Percentiles rank a stretch among this genome's conserved stretches.
phyloP scores from a whole-genome alignment of 2,329 filamentous ascomycete genomes.

The Aspergillus pseudoterreus region DNA sequence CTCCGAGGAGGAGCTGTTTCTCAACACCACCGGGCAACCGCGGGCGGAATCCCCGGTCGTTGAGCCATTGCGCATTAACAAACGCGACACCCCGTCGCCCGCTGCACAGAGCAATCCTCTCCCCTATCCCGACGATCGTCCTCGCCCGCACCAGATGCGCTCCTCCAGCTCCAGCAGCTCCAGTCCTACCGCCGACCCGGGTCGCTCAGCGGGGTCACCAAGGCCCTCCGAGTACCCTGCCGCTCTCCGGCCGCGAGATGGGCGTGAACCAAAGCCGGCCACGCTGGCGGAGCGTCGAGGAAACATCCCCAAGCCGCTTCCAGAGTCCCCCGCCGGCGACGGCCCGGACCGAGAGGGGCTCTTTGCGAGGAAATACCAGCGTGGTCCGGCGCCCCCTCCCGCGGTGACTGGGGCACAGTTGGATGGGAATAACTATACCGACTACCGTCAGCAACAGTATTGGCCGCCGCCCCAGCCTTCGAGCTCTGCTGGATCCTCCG shows the following conservation, averaged over 20 bases:
- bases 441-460: conserved; percentile 61
- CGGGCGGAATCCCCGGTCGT: conserved; percentile 69
- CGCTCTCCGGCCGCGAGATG: conserved; percentile 38
- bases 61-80: conserved; percentile 80
- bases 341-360: conserved; percentile 73
- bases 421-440: conserved; percentile 44
- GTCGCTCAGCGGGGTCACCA: conserved; percentile 19
- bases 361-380: conserved; percentile 62
- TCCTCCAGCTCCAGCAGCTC: conserved; percentile 27
- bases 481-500: conserved; percentile 17
- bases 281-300: conserved; percentile 77
- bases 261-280: conserved; percentile 53
- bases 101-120: conserved; percentile 52
- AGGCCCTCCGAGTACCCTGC: conserved; percentile 35
- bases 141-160: conserved; percentile 34
- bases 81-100: conserved; percentile 65
- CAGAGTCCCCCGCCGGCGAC: conserved; percentile 75
- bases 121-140: conserved; percentile 68
- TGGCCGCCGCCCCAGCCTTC: conserved; percentile 52
- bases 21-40: conserved; percentile 32
- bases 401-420: conserved; percentile 19
- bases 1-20: conserved; percentile 80
- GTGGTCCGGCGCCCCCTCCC: conserved; percentile 36
- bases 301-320: conserved; percentile 70
- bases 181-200: conserved; percentile 24